phyloP scores from a whole-genome alignment of 495 filamentous ascomycete genomes.

The Podospora pseudoanserina region DNA sequence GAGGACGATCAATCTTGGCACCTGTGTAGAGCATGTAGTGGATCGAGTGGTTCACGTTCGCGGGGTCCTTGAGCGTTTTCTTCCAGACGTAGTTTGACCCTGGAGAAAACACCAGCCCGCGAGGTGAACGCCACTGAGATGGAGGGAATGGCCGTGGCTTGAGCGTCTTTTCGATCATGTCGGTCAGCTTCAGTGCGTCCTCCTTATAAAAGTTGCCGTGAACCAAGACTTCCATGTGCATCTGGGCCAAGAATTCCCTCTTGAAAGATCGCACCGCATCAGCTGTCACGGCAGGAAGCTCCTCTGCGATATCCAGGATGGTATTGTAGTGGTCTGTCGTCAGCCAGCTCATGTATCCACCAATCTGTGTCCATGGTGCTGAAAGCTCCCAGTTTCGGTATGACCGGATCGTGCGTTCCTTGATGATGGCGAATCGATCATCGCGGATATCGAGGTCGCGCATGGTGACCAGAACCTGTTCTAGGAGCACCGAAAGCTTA shows the following conservation, averaged over 20 bases:
- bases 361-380: constrained; percentile 85
- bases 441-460: constrained; percentile 75
- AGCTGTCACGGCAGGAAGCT: constrained; percentile 67
- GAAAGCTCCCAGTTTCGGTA: constrained; percentile 84
- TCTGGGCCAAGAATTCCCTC: constrained; percentile 73
- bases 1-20: constrained; percentile 57
- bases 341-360: constrained; percentile 79
- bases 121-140: constrained; percentile 73
- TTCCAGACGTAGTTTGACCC: constrained; percentile 81
- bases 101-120: constrained; percentile 72
- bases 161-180: constrained; percentile 75
- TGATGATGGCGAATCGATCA: constrained; percentile 86
- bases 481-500: constrained; percentile 85
- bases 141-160: constrained; percentile 70
- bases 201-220: constrained; percentile 97
- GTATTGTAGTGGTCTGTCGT: constrained; percentile 71
- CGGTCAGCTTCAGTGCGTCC: constrained; percentile 81
- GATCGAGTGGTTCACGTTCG: constrained; percentile 95
- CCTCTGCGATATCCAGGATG: constrained; percentile 75
- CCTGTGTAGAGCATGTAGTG: constrained; percentile 86
- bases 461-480: constrained; percentile 87
- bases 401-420: constrained; percentile 71
- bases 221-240: constrained; percentile 81
- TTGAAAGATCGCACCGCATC: constrained; percentile 75
- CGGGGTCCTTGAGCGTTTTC: constrained; percentile 75